These are phyloP conservation scores for Saccharomycopsis guyanensis DNA, from an alignment of 805 yeast genomes.

Conservation along the genomic window DNA sequence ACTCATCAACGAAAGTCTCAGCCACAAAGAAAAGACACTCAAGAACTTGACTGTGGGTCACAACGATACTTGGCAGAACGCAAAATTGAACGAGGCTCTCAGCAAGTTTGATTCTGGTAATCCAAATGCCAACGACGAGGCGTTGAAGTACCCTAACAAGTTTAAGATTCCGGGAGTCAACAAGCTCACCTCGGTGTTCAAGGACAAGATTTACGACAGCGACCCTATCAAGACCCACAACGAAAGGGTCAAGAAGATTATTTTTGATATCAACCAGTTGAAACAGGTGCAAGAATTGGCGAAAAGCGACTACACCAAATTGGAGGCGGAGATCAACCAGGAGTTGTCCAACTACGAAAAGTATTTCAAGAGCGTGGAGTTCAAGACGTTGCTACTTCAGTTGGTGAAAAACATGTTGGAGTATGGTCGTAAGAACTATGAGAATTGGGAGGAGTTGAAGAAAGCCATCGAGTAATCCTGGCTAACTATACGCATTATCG, in stretches of 20 bases:
- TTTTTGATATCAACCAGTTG: slow-evolving; percentile 15
- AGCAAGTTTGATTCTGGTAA: slow-evolving; percentile 2
- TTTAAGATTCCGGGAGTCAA: slow-evolving; percentile 21
- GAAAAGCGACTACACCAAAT: slow-evolving; percentile 6
- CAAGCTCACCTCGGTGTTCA: slow-evolving; percentile 18
- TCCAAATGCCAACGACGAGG: not conserved
- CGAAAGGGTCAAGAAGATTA: slow-evolving; percentile 17
- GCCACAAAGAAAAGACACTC: slow-evolving; percentile 13
- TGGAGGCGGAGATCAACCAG: slow-evolving; percentile 13
- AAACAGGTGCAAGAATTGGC: slow-evolving; percentile 16
- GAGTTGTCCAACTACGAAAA: slow-evolving; percentile 16
- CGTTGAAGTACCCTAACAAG: not conserved
- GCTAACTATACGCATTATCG: no score
- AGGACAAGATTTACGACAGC: slow-evolving; percentile 20
- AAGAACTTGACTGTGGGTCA: slow-evolving; percentile 16
- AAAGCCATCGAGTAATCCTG: not conserved
- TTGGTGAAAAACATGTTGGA: slow-evolving; percentile 14
- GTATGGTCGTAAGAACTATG: slow-evolving; percentile 15
- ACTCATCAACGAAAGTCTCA: slow-evolving; percentile 13
- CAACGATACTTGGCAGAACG: slow-evolving; percentile 4
- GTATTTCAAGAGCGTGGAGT: slow-evolving; percentile 17
- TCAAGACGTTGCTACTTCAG: slow-evolving; percentile 13
- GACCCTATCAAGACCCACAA: slow-evolving; percentile 21
- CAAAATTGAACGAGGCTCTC: slow-evolving; percentile 10
- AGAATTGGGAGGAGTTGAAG: slow-evolving; percentile 20